These are phyloP conservation scores for Tetrapisispora fleetii DNA, from an alignment of 805 yeast genomes.

Conservation along the genomic window DNA sequence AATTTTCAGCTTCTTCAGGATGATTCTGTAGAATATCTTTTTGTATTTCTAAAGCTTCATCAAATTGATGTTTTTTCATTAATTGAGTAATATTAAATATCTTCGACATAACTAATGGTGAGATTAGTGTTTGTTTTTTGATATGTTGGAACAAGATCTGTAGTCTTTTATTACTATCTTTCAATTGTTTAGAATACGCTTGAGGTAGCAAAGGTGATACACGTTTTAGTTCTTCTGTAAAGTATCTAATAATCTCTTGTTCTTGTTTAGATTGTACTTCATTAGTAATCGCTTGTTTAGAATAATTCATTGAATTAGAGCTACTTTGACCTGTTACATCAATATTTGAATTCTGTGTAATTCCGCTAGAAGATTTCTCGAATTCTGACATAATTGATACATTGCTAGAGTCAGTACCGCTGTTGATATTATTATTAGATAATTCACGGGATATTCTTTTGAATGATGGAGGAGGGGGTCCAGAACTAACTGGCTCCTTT, in stretches of 20 bases:
- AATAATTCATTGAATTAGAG: not conserved
- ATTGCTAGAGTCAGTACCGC: not conserved
- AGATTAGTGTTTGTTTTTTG: slow-evolving; percentile 57
- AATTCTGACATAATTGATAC: slow-evolving; percentile 3
- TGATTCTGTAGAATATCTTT: slow-evolving; percentile 51
- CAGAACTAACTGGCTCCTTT: slow-evolving; percentile 3
- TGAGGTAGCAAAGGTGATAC: slow-evolving; percentile 76
- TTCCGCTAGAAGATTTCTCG: not conserved
- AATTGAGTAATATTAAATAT: slow-evolving; percentile 44
- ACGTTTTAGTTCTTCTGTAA: slow-evolving; percentile 45
- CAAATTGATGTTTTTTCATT: slow-evolving; percentile 45
- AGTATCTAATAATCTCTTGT: slow-evolving; percentile 43
- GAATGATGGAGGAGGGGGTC: slow-evolving; percentile 15
- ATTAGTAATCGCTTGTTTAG: not conserved
- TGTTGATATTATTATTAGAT: not conserved
- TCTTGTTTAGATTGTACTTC: slow-evolving; percentile 13
- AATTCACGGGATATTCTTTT: not conserved
- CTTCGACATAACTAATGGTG: slow-evolving; percentile 44
- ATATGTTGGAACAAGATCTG: slow-evolving; percentile 67
- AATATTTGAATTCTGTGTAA: not conserved
- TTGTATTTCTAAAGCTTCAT: slow-evolving; percentile 47
- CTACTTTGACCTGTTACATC: not conserved
- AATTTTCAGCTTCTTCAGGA: slow-evolving; percentile 70
- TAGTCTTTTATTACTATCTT: slow-evolving; percentile 76
- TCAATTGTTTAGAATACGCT: slow-evolving; percentile 58